A percentile compares a stretch with the other conserved stretches of the same genome.
Evolutionary conservation across 768 basidiomycete species (phyloP).

Genomic region (Macrolepiota albuminosa): DNA sequence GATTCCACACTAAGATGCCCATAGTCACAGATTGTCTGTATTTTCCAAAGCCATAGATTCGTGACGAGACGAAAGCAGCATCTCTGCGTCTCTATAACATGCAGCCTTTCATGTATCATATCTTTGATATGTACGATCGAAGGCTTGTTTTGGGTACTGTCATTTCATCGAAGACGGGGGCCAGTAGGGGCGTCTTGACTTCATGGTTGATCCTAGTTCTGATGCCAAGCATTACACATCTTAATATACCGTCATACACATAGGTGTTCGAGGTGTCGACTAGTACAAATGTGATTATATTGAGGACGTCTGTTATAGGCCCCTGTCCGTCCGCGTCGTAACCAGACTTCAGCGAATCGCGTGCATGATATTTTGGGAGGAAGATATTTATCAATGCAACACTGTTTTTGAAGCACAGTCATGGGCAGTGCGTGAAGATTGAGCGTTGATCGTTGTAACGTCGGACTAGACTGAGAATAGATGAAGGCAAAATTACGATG

Average conservation of each 20-base stretch:
- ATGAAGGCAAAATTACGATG: not conserved
- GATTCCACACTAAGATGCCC: conserved; percentile 45
- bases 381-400: not conserved
- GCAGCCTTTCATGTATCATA: not conserved
- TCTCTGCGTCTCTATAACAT: not conserved
- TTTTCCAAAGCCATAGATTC: conserved; percentile 79
- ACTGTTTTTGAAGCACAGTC: not conserved
- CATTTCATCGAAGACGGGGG: conserved; percentile 42
- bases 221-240: too few relatives aligned
- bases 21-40: conserved; percentile 24
- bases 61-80: conserved; percentile 63
- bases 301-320: not conserved
- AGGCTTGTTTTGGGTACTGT: conserved; percentile 59
- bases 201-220: not conserved
- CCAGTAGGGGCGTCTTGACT: conserved; percentile 48
- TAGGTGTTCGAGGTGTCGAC: too few relatives aligned
- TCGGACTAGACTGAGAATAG: not conserved
- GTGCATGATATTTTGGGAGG: not conserved
- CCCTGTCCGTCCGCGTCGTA: not conserved
- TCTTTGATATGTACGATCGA: not conserved
- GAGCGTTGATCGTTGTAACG: too few relatives aligned
- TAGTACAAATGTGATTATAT: not conserved
- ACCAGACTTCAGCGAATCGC: not conserved
- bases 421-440: not conserved
- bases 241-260: too few relatives aligned